Conservation (phyloP, 2,329 filamentous ascomycete species). For the Nigrospora sphaerica region DNA sequence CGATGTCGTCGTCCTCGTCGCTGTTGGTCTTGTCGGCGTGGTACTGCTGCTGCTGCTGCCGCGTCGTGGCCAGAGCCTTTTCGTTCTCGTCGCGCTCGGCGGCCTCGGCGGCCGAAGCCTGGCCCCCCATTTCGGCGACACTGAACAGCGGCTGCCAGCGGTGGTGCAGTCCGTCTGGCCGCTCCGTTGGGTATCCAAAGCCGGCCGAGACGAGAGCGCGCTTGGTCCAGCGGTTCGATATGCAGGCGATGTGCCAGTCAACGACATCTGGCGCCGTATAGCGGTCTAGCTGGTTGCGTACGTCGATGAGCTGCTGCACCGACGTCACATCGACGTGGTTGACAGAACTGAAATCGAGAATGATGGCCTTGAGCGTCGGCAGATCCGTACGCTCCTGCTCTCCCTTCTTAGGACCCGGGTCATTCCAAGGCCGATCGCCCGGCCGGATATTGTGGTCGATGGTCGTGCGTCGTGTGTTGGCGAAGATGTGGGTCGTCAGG, state of each 20-base stretch:
- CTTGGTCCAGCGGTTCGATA: conserved; percentile 93
- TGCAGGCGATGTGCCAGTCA: conserved; percentile 93
- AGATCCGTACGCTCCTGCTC: conserved; percentile 40
- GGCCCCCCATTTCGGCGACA: conserved; percentile 77
- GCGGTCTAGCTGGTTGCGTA: conserved; percentile 85
- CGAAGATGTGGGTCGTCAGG: conserved; percentile 60
- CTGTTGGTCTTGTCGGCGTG: conserved; percentile 6
- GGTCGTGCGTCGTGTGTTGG: conserved; percentile 70
- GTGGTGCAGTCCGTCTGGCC: conserved; percentile 43
- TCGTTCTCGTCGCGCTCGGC: conserved; percentile 60
- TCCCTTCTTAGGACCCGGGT: conserved; percentile 63
- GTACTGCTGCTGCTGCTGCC: conserved; percentile 3
- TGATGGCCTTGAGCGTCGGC: conserved; percentile 77
- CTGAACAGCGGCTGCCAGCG: conserved; percentile 95
- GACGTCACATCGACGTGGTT: conserved; percentile 93
- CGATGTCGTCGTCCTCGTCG: conserved; percentile 1
- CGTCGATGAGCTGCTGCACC: conserved; percentile 85
- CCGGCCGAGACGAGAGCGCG: conserved; percentile 79
- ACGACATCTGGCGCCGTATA: conserved; percentile 76
- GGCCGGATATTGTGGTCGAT: conserved; percentile 54
- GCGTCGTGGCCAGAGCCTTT: conserved; percentile 23
- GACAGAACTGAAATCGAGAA: conserved; percentile 88
- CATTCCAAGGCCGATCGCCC: conserved; percentile 90
- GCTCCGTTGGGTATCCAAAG: conserved; percentile 71
- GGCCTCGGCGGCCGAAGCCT: conserved; percentile 58